These are phyloP conservation scores for Ascoidea asiatica DNA, from an alignment of 805 yeast genomes.

Conservation along the genomic window DNA sequence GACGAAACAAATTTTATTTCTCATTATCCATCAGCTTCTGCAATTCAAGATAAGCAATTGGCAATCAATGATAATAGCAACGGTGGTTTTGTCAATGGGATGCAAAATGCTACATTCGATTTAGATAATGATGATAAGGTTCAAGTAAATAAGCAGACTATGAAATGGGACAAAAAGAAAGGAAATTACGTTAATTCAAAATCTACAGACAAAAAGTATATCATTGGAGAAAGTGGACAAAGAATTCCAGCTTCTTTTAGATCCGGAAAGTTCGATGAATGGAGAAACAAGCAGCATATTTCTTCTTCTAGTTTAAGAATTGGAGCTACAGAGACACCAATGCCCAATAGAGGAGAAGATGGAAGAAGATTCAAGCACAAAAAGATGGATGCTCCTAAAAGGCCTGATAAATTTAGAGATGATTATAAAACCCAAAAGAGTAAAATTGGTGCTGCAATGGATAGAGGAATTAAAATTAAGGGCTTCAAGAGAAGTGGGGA, in stretches of 20 bases:
- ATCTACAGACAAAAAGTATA: slow-evolving; percentile 73
- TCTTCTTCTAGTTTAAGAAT: slow-evolving; percentile 31
- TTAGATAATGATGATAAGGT: slow-evolving; percentile 60
- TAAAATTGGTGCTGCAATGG: slow-evolving; percentile 70
- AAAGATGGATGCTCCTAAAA: slow-evolving; percentile 63
- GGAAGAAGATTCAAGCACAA: slow-evolving; percentile 59
- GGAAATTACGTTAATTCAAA: slow-evolving; percentile 76
- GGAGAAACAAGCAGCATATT: slow-evolving; percentile 66
- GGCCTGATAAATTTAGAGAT: slow-evolving; percentile 86
- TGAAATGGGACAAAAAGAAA: slow-evolving; percentile 85
- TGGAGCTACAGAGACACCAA: slow-evolving; percentile 37
- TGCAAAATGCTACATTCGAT: slow-evolving; percentile 78
- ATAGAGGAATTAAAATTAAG: slow-evolving; percentile 57
- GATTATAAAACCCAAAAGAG: slow-evolving; percentile 73
- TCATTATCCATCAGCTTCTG: slow-evolving; percentile 76
- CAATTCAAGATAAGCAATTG: slow-evolving; percentile 72
- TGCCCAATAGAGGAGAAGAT: too few species aligned
- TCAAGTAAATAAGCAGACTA: slow-evolving; percentile 49
- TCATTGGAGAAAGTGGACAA: slow-evolving; percentile 91
- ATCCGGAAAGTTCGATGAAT: slow-evolving; percentile 83
- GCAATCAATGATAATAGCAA: slow-evolving; percentile 23
- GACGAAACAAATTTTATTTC: slow-evolving; percentile 76
- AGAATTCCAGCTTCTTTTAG: slow-evolving; percentile 82
- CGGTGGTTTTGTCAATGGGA: slow-evolving; percentile 68
- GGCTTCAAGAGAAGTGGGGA: slow-evolving; percentile 35